Evolutionary conservation across 1,284 basidiomycete species (phyloP).

Genomic region (Macrocybe sp.): DNA sequence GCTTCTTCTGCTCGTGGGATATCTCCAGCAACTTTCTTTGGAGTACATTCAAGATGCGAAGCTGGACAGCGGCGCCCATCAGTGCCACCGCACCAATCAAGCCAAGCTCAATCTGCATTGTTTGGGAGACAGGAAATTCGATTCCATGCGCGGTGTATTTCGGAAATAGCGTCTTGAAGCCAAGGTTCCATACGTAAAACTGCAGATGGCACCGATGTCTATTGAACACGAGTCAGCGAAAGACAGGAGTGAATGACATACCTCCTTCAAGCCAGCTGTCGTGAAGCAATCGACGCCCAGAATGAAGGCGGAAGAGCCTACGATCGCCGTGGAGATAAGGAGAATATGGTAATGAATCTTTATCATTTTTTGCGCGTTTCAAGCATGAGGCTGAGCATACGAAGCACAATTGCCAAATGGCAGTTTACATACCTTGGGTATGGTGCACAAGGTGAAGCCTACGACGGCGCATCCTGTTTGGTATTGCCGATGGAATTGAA

Average conservation of each 20-base stretch:
- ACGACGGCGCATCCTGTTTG: conserved; percentile 47
- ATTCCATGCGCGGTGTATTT: conserved; percentile 65
- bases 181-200: conserved; percentile 96
- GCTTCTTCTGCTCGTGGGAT: conserved; percentile 66
- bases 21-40: conserved; percentile 78
- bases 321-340: conserved; percentile 78
- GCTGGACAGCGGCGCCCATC: conserved; percentile 87
- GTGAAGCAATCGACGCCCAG: conserved; percentile 93
- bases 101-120: conserved; percentile 92
- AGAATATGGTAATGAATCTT: conserved; percentile 76
- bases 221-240: conserved; percentile 6
- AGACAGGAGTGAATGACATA: conserved; percentile 25
- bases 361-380: conserved; percentile 6
- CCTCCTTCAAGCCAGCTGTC: conserved; percentile 88
- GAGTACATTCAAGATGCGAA: conserved; percentile 78
- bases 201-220: conserved; percentile 21
- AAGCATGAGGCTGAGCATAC: not conserved
- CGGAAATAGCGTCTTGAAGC: conserved; percentile 76
- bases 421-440: conserved; percentile 42
- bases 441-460: conserved; percentile 59
- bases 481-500: conserved; percentile 14
- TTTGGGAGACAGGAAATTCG: conserved; percentile 79
- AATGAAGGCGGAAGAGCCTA: conserved; percentile 91
- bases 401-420: too few relatives aligned
- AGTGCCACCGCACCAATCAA: conserved; percentile 77